Evolutionary conservation across 129 eudicot species (phyloP), one percentile per base, ranked within the genome.

Genomic region (Flaveria linearis): DNA sequence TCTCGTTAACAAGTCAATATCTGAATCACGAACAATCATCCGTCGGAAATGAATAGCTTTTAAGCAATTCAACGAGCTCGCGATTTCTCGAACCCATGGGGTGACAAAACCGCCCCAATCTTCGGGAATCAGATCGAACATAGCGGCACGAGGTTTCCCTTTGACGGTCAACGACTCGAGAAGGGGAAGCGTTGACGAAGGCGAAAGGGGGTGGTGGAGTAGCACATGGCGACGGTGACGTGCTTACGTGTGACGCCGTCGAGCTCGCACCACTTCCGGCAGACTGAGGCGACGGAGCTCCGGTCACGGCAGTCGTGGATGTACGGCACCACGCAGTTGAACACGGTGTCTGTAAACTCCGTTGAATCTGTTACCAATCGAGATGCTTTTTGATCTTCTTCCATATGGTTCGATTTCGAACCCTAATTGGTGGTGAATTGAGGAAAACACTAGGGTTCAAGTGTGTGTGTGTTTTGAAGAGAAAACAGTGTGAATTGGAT

Each of bases 91-190:
- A 20, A 81, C 85, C 85, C 85, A 81, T 0, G 85, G 85, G 10
- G 81, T 69, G 0, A 53, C 78, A 7, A 60, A 76, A 26, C 85
- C 85, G 15, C 85, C 85, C 85, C 85, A 81, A 76, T 69, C 60
- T 12, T 76, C 85, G 0, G 85, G 85, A 8, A 81, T 81, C 9
- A 81, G 73, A 7, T 76, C 81, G 62, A 81, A 81, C 81, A 81
- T 76, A 36, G 85, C 81, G 45, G 85, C 85, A 7, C 85, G 77
- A 22, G 85, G 85, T 50, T 81, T 81, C 3, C 85, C 85, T 41
- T 81, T 81, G 1, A 81, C 50, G 53, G 77, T 81, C 25, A 81
- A 53, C 28, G 85, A 81, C 53, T 81, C 85, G 0, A 81, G 68
- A 50, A 69, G 71, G 5, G 81, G 53, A 81, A 81, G 20, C 85